These are phyloP conservation scores for Neurospora hispaniola DNA, from an alignment of 495 filamentous ascomycete genomes.

Conservation along the genomic window DNA sequence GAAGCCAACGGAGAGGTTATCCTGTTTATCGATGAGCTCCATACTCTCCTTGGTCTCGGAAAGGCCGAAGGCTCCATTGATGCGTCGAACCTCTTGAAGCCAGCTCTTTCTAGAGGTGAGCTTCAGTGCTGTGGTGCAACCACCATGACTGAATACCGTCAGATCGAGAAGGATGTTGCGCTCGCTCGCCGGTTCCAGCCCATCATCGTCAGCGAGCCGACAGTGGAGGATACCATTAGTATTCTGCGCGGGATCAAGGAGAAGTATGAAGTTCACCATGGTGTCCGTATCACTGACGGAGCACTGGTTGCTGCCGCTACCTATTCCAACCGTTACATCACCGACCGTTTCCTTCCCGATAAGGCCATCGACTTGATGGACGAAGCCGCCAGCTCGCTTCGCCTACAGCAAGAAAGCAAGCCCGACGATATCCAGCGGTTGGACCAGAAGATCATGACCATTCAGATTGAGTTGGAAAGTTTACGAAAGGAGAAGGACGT, in stretches of 20 bases:
- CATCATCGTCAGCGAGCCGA: constrained; percentile 79
- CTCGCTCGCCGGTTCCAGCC: constrained; percentile 89
- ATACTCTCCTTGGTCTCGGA: constrained; percentile 81
- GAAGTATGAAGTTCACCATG: constrained; percentile 92
- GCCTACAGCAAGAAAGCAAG: constrained; percentile 93
- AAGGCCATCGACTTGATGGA: constrained; percentile 97
- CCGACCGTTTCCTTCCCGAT: constrained; percentile 88
- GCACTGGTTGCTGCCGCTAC: constrained; percentile 87
- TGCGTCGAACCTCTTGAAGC: constrained; percentile 90
- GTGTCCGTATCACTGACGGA: constrained; percentile 84
- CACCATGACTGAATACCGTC: constrained; percentile 80
- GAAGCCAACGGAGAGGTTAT: constrained; percentile 83
- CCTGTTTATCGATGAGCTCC: constrained; percentile 91
- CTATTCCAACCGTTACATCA: constrained; percentile 92
- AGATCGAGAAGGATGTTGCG: constrained; percentile 93
- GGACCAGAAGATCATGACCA: constrained; percentile 90
- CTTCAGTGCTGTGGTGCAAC: constrained; percentile 94
- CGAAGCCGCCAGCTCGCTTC: constrained; percentile 81
- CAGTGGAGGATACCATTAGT: constrained; percentile 84
- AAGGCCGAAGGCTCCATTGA: constrained; percentile 95
- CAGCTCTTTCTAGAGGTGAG: constrained; percentile 83
- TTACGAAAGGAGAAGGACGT: constrained; percentile 90
- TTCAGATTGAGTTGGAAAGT: constrained; percentile 95
- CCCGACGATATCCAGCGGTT: constrained; percentile 85
- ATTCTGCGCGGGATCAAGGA: constrained; percentile 96